phyloP scores from a whole-genome alignment of 2,329 filamentous ascomycete genomes.

The Xylariaceae sp. region DNA sequence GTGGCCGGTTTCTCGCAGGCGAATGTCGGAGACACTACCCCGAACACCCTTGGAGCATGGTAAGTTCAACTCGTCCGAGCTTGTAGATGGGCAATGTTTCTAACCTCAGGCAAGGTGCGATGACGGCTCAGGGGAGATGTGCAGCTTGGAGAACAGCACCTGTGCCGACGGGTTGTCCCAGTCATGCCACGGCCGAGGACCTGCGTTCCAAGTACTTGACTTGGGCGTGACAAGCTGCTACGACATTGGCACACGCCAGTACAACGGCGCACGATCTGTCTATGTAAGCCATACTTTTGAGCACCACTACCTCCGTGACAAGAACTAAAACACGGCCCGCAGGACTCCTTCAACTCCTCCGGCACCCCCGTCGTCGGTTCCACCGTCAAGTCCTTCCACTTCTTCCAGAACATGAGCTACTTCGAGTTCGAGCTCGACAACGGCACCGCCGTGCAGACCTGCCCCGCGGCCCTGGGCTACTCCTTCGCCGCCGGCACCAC shows the following conservation, averaged over 20 bases:
- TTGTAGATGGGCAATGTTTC: neutral
- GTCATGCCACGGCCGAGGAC: constrained; percentile 59
- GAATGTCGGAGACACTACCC: constrained; percentile 84
- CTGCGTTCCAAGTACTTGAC: constrained; percentile 61
- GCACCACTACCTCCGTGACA: no score
- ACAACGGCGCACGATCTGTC: constrained; percentile 49
- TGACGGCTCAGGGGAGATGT: constrained; percentile 67
- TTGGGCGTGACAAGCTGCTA: constrained; percentile 71
- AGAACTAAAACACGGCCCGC: no score
- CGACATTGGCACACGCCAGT: constrained; percentile 68
- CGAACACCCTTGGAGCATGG: constrained; percentile 78
- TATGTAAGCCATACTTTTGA: constrained; percentile 28
- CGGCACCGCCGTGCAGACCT: constrained; percentile 67
- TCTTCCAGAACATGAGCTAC: constrained; percentile 72
- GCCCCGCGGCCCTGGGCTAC: constrained; percentile 80
- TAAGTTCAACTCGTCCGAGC: constrained; percentile 6
- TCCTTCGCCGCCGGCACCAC: constrained; percentile 88
- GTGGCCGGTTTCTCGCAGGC: constrained; percentile 89
- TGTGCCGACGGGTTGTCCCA: constrained; percentile 65
- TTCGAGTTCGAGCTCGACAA: constrained; percentile 71
- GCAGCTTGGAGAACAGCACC: constrained; percentile 73
- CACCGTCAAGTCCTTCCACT: constrained; percentile 73
- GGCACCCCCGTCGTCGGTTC: constrained; percentile 54
- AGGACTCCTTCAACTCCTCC: constrained; percentile 11
- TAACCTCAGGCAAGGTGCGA: constrained; percentile 53